phyloP scores from a whole-genome alignment of 179 eudicot genomes.

The Silene noctiflora region DNA sequence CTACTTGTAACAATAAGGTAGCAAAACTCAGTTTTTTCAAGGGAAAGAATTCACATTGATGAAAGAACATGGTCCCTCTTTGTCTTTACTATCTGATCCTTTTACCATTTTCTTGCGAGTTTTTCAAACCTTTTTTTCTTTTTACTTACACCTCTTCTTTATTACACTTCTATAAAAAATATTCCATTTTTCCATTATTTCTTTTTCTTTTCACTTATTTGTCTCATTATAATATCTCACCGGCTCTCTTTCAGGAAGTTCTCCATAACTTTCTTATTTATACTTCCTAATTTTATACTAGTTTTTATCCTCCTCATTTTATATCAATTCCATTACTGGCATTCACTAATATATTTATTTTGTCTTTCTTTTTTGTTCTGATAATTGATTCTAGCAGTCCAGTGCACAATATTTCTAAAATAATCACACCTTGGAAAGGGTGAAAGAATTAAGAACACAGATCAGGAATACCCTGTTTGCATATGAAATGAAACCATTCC shows the following conservation, averaged over 20 bases:
- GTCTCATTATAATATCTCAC: too few species aligned
- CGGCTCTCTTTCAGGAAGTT: too few species aligned
- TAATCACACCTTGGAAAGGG: background rate
- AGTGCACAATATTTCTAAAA: too few species aligned
- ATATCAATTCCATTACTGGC: background rate
- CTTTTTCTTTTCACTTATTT: background rate
- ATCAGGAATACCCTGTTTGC: background rate
- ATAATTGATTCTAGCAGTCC: too few species aligned
- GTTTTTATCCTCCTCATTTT: background rate
- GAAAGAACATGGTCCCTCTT: background rate
- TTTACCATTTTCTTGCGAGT: background rate
- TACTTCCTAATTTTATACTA: background rate
- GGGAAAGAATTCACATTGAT: background rate
- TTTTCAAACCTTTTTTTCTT: background rate
- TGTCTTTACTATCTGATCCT: background rate
- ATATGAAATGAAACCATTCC: slow-evolving; percentile 1
- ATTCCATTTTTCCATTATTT: too few species aligned
- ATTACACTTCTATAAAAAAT: too few species aligned
- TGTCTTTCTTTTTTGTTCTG: background rate
- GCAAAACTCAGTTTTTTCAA: background rate
- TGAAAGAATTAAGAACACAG: background rate
- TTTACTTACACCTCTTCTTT: background rate
- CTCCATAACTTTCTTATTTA: background rate
- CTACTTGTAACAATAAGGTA: background rate
- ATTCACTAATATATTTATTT: background rate